A percentile compares a stretch with the other conserved stretches of the same genome.
These are phyloP conservation scores for Botrytis pseudocinerea DNA, from an alignment of 2,329 filamentous ascomycete species.

Conservation along the genomic window DNA sequence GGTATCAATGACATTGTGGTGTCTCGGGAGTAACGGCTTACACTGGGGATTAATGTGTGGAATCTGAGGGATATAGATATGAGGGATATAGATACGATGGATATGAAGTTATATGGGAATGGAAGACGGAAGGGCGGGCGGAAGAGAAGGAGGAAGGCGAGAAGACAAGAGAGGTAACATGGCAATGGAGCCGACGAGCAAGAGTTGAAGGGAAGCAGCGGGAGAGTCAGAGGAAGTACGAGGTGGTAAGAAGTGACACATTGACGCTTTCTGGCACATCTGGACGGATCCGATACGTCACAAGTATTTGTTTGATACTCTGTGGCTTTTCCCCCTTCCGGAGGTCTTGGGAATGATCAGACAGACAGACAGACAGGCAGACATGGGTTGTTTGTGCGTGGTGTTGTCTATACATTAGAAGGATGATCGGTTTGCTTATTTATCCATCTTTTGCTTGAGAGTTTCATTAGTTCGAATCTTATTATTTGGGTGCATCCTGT, in stretches of 20 bases:
- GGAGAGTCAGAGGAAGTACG: not conserved
- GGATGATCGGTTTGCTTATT: constrained; percentile 7
- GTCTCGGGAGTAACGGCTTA: constrained; percentile 5
- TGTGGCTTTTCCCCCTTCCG: not conserved
- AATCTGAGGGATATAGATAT: constrained; percentile 1
- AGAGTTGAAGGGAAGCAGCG: not conserved
- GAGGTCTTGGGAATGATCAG: constrained; percentile 3
- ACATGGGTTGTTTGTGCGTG: not conserved
- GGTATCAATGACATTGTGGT: not conserved
- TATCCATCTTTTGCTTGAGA: not conserved
- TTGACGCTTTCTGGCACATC: not conserved
- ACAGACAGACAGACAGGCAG: not conserved
- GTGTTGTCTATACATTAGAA: constrained; percentile 1
- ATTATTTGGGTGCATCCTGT: not conserved
- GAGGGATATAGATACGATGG: not conserved
- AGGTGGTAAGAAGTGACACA: not conserved
- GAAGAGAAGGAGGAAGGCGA: not conserved
- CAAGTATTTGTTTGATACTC: not conserved
- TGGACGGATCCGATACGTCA: not conserved
- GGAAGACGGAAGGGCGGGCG: not conserved
- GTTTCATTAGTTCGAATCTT: not conserved
- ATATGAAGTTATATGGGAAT: not conserved
- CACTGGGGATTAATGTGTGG: not conserved
- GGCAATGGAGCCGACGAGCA: not conserved
- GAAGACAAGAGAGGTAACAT: not conserved